Evolutionary conservation across 2,329 filamentous ascomycete genomes (phyloP), one percentile per base, ranked within the genome.

Genomic region (Ophiostoma triangulosporum): DNA sequence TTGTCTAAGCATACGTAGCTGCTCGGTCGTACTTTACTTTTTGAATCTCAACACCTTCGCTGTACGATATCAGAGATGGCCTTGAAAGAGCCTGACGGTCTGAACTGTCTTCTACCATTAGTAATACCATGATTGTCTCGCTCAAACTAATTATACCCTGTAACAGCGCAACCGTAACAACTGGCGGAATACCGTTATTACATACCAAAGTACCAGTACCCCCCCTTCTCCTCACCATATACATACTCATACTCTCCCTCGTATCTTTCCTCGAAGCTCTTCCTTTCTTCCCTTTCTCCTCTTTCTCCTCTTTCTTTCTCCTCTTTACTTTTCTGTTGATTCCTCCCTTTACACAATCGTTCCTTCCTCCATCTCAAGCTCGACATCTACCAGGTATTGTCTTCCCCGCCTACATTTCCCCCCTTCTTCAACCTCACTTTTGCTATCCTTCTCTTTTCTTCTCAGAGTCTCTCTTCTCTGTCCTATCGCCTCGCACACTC

Each of bases 341-440:
- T 22, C 15, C 32, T 43, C 36, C 43, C 9, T 50, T 24, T 22
- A 43, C 27, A 27, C 26, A 12, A 9, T 32, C 29, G 22, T 52
- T 20, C 50, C 20, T 51, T 35, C 54, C 17, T 48, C 31, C 38
- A 48, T 20, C 20, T 33, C 46, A 48, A 48, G 46, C 46, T 22
- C 46, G 32, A 29, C 26, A 48, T 48, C 46, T 24, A 7, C 15
- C 29, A 31, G 46, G 46, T 48, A 48, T 29, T 31, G 61, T 61
- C 59, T 33, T 11, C 26, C 22, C 24, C 15, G 15, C 29, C 27
- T 26, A 38, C 14, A 27, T 26, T n/a, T 51, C 46, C 32, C 48
- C 46, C 24, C 43, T 15, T 27, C 32, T 33, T 31, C 45, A 33
- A 52, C 40, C 40, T 29, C 27, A 33, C 29, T 27, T n/a, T n/a